Percentiles rank a stretch among this genome's conserved stretches.
Conservation (phyloP, 73 alveolate genomes). For the Effrenium voratum region DNA sequence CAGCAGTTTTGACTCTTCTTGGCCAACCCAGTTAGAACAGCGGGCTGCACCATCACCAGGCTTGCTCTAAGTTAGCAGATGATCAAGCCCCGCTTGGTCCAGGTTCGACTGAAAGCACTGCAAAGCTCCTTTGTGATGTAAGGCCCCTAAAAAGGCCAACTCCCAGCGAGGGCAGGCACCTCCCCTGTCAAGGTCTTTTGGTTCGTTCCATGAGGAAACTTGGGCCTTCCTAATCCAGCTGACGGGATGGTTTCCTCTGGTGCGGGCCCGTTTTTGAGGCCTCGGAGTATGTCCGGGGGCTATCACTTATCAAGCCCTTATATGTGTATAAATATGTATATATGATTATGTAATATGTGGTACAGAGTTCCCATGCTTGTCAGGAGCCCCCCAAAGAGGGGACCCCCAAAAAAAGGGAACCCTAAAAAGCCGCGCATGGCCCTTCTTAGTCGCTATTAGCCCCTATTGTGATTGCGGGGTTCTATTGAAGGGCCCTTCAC, state of each 20-base stretch:
- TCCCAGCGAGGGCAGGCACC: not conserved
- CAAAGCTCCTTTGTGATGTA: not conserved
- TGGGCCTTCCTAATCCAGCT: not conserved
- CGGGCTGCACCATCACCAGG: too few relatives aligned
- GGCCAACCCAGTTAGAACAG: too few relatives aligned
- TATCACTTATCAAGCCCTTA: not conserved
- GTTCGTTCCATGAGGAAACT: not conserved
- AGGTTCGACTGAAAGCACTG: not conserved
- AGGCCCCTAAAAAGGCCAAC: not conserved
- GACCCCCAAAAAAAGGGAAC: not conserved
- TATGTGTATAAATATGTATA: too few relatives aligned
- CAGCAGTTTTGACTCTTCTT: too few relatives aligned
- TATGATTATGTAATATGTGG: too few relatives aligned
- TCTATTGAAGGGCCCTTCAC: not conserved
- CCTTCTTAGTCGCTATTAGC: not conserved
- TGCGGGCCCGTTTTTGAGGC: not conserved
- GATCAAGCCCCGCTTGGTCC: too few relatives aligned
- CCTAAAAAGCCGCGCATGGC: not conserved
- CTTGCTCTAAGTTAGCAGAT: too few relatives aligned
- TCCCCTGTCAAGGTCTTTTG: not conserved
- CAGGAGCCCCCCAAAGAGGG: not conserved
- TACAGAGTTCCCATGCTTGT: not conserved
- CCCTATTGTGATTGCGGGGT: not conserved
- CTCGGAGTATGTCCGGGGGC: not conserved
- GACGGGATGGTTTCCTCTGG: not conserved